These are phyloP conservation scores for Aplosporella prunicola DNA, from an alignment of 2,329 filamentous ascomycete species.

Conservation along the genomic window DNA sequence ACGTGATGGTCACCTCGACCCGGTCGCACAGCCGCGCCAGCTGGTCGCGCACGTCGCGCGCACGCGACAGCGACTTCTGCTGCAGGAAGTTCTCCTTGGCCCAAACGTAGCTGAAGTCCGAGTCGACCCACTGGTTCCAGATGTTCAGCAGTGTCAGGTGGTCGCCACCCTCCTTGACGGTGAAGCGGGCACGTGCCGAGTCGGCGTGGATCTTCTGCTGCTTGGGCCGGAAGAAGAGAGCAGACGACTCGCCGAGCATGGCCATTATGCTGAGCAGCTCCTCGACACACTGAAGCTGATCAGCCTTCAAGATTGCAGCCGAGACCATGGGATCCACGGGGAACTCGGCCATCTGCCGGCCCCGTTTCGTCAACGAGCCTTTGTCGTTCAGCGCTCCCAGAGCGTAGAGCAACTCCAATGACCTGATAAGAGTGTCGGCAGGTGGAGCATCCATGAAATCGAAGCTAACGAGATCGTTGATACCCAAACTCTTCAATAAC, in stretches of 20 bases:
- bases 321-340: constrained; percentile 87
- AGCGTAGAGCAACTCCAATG: constrained; percentile 84
- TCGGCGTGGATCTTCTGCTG: constrained; percentile 97
- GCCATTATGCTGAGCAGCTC: constrained; percentile 90
- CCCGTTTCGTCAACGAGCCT: constrained; percentile 81
- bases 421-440: constrained; percentile 78
- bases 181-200: constrained; percentile 79
- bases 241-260: constrained; percentile 81
- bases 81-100: constrained; percentile 88
- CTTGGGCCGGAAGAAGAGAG: constrained; percentile 89
- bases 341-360: constrained; percentile 91
- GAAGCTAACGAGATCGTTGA: constrained; percentile 86
- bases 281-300: constrained; percentile 85
- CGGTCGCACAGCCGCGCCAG: constrained; percentile 85
- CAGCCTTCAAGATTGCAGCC: constrained; percentile 78
- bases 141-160: constrained; percentile 83
- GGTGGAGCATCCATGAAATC: constrained; percentile 94
- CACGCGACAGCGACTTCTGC: constrained; percentile 77
- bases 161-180: constrained; percentile 82
- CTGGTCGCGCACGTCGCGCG: constrained; percentile 86
- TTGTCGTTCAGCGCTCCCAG: constrained; percentile 81
- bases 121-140: constrained; percentile 92
- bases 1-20: constrained; percentile 67
- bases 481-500: constrained; percentile 78
- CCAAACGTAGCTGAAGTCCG: constrained; percentile 82